phyloP scores from a whole-genome alignment of 306 rosid species.

The Abrus precatorius region DNA sequence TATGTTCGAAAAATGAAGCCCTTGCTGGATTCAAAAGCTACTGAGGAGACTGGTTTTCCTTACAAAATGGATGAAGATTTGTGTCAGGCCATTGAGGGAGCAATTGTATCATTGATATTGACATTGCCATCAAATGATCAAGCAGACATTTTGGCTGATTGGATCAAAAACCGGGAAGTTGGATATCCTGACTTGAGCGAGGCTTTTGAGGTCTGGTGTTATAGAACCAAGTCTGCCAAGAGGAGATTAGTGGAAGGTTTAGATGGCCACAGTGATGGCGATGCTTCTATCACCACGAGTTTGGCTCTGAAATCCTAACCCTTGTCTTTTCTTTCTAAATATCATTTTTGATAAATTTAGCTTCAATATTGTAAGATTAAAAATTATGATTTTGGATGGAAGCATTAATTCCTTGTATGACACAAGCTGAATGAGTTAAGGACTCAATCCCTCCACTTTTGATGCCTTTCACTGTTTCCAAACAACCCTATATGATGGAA shows the following conservation, averaged over 20 bases:
- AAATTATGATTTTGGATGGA: conserved; percentile 12
- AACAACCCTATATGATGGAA: no score
- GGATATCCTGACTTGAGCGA: conserved; percentile 85
- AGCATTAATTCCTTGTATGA: conserved; percentile 32
- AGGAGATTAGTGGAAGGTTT: conserved; percentile 81
- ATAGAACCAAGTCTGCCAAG: conserved; percentile 87
- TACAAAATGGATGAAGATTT: conserved; percentile 81
- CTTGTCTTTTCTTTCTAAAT: background rate
- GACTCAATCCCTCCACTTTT: conserved; percentile 12
- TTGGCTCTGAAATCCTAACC: conserved; percentile 24
- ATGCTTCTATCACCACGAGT: conserved; percentile 53
- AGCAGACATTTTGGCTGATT: conserved; percentile 88
- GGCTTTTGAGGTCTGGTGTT: conserved; percentile 97
- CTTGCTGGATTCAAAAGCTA: conserved; percentile 66
- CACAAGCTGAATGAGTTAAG: conserved; percentile 7
- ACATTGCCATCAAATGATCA: conserved; percentile 93
- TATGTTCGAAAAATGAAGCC: conserved; percentile 88
- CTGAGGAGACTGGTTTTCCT: conserved; percentile 62
- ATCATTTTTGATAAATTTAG: conserved; percentile 8
- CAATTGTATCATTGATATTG: conserved; percentile 74
- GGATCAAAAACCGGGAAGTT: conserved; percentile 73
- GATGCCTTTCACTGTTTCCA: background rate
- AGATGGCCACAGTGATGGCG: conserved; percentile 54
- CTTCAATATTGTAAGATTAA: conserved; percentile 34
- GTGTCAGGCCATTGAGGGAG: conserved; percentile 86